Percentiles rank a stretch among this genome's conserved stretches.
phyloP scores from a whole-genome alignment of 495 filamentous ascomycete species.

The Endocarpon pusillum region DNA sequence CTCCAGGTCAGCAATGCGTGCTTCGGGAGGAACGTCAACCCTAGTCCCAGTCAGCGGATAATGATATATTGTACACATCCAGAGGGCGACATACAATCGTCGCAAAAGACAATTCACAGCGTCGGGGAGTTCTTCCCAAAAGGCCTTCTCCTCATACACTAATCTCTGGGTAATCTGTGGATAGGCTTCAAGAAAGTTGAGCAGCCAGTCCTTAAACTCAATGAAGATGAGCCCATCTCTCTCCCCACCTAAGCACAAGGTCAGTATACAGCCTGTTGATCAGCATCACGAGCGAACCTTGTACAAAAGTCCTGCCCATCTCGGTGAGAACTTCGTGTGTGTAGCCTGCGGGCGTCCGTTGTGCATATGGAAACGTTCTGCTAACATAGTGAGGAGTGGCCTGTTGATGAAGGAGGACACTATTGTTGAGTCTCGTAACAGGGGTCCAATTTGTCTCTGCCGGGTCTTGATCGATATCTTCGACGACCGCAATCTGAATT shows the following conservation, averaged over 20 bases:
- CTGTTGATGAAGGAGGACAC: not conserved
- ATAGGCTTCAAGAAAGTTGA: slow-evolving; percentile 15
- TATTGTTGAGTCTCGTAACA: not conserved
- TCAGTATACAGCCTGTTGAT: too few species aligned
- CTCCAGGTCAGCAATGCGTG: slow-evolving; percentile 18
- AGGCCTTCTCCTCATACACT: slow-evolving; percentile 23
- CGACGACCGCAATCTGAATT: slow-evolving; percentile 37
- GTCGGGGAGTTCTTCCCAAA: slow-evolving; percentile 35
- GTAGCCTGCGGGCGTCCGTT: not conserved
- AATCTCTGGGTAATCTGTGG: slow-evolving; percentile 16
- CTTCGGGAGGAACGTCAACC: too few species aligned
- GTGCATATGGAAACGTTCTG: not conserved
- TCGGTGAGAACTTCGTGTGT: not conserved
- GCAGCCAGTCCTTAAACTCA: slow-evolving; percentile 21
- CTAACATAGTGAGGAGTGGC: too few species aligned
- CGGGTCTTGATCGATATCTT: slow-evolving; percentile 35
- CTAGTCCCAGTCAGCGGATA: too few species aligned
- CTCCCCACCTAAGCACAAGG: too few species aligned
- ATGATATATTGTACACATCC: too few species aligned
- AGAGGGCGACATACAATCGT: slow-evolving; percentile 28
- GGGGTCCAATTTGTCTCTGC: slow-evolving; percentile 24
- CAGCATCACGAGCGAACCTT: too few species aligned
- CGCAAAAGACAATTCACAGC: slow-evolving; percentile 27
- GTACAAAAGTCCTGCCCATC: not conserved
- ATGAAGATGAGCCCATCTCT: too few species aligned